These are phyloP conservation scores for Chlorella sp. DNA, from an alignment of 139 green algal species.

Conservation along the genomic window DNA sequence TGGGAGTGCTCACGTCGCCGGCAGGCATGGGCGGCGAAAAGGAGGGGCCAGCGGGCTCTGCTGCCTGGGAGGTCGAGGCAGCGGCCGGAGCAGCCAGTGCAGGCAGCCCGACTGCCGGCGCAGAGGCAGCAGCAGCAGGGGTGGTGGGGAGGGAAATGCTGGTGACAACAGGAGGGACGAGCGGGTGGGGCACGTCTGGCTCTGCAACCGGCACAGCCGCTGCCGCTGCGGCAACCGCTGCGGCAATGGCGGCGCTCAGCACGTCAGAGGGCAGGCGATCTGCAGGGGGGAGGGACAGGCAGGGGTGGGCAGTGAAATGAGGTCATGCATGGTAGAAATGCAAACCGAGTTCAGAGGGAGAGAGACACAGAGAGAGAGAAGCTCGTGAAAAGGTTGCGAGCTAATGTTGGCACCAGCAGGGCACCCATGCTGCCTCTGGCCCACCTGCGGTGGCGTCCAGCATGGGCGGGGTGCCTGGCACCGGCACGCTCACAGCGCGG, in stretches of 20 bases:
- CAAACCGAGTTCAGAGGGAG: too few species aligned
- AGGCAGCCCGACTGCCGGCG: neutral
- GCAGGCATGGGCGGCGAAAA: too few species aligned
- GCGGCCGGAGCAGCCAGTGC: neutral
- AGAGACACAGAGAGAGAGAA: too few species aligned
- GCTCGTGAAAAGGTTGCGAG: too few species aligned
- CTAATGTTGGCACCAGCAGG: neutral
- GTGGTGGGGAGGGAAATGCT: neutral
- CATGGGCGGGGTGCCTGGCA: conserved; percentile 22
- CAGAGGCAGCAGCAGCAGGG: neutral
- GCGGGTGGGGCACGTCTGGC: conserved; percentile 7
- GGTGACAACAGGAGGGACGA: neutral
- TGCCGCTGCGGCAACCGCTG: neutral
- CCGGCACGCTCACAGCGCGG: neutral
- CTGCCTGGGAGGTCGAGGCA: neutral
- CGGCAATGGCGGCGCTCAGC: conserved; percentile 17
- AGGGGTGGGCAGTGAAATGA: neutral
- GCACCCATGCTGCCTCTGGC: neutral
- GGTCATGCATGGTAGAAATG: neutral
- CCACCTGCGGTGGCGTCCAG: neutral
- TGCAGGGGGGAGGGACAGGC: neutral
- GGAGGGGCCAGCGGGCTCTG: too few species aligned
- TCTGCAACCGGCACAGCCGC: neutral
- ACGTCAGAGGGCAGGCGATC: conserved; percentile 3
- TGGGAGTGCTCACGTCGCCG: too few species aligned